phyloP scores from a whole-genome alignment of 345 rosid species.

The Fremontodendron californicum region DNA sequence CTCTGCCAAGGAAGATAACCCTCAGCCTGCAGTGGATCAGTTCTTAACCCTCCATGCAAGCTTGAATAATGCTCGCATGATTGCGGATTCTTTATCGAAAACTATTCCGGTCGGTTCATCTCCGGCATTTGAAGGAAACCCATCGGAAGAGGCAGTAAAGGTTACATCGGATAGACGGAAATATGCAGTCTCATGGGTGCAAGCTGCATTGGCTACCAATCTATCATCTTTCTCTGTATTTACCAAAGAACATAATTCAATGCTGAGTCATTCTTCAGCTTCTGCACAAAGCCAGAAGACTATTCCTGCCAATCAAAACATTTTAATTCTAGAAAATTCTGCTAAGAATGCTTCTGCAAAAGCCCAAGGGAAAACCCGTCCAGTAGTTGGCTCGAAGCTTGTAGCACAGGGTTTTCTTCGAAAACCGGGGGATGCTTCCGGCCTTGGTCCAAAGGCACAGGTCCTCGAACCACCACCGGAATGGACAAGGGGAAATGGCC shows the following conservation, averaged over 20 bases:
- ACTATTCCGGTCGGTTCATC: constrained; percentile 39
- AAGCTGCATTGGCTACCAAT: constrained; percentile 81
- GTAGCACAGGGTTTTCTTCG: constrained; percentile 69
- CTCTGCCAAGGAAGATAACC: constrained; percentile 83
- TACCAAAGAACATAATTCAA: constrained; percentile 38
- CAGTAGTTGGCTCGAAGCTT: constrained; percentile 60
- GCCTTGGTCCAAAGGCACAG: constrained; percentile 41
- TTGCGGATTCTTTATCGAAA: constrained; percentile 64
- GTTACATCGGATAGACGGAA: constrained; percentile 54
- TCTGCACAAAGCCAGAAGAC: constrained; percentile 37
- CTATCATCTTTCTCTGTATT: constrained; percentile 72
- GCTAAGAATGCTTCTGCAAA: constrained; percentile 41
- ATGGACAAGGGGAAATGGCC: constrained; percentile 71
- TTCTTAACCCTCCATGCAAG: constrained; percentile 70
- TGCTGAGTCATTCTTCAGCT: constrained; percentile 8
- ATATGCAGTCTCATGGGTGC: constrained; percentile 78
- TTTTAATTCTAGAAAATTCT: constrained; percentile 54
- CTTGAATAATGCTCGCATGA: constrained; percentile 46
- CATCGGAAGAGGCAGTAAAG: constrained; percentile 70
- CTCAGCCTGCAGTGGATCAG: constrained; percentile 81
- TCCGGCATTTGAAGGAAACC: constrained; percentile 46
- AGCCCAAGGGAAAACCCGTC: constrained; percentile 46
- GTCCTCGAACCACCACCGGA: constrained; percentile 53
- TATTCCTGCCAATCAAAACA: constrained; percentile 36
- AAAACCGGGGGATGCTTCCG: constrained; percentile 42